Evolutionary conservation across 192 early-diverging fungal genomes (phyloP), one percentile per base, ranked within the genome.

Genomic region (Podila verticillata): DNA sequence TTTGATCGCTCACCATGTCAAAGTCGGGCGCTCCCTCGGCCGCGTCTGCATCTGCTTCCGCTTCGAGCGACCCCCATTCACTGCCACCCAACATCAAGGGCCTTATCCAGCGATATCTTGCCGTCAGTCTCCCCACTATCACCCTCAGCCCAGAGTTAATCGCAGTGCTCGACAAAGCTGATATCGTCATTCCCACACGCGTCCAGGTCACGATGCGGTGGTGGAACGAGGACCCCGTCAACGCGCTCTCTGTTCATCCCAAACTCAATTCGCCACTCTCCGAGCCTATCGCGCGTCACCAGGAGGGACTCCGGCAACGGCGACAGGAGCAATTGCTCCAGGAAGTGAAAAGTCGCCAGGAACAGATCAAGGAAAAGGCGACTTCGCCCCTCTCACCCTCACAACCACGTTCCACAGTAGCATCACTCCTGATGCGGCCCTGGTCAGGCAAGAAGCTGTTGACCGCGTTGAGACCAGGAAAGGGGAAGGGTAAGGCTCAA

Each of bases 191-290:
- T 39, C 77, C 77, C n/a, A 49, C 68, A 6, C 61, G 61, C 39
- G 57, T 80, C 15, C 62, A 80, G 35, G 77, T 80, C 19, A 80
- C 77, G n/a, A 80, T 80, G 65, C 77, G 77, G 20, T 80, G 77
- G 77, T 80, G 77, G 77, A 80, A 72, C 29, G 77, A 80, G 34
- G 70, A 80, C 77, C 39, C 59, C n/a, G 10, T 56, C 44, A 59
- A n/a, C 7, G 72, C 77, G 15, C 77, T 80, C 29, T 67, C 77
- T 39, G 77, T 80, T 56, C 67, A 59, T 30, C 77, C 77, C 28
- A 80, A 72, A 22, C 57, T 80, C 48, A 80, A 72, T 54, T 68
- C 69, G 17, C 69, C 77, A 6, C 34, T 80, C 20, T 63, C 77
- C 0, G 59, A 61, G 8, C 32, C 70, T 17, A 54, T 80, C 30